Conservation (phyloP, 129 eudicot genomes). For the Pulicaria dysenterica region DNA sequence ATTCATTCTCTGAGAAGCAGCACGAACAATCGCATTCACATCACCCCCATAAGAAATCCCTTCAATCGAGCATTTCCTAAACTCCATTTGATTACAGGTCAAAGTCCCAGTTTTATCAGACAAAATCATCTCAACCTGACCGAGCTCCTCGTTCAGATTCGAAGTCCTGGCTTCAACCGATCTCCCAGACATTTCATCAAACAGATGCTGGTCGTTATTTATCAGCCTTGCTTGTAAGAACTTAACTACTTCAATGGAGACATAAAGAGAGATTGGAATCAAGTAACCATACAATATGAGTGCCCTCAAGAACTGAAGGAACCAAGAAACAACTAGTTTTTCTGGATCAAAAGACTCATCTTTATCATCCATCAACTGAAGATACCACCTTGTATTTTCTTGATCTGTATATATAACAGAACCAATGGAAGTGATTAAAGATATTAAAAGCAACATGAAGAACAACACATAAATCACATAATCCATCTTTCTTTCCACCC, state of each 20-base stretch:
- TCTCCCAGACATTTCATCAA: slow-evolving; percentile 46
- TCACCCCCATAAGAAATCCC: slow-evolving; percentile 59
- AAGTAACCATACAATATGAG: slow-evolving; percentile 56
- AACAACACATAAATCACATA: slow-evolving; percentile 49
- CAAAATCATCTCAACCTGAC: slow-evolving; percentile 58
- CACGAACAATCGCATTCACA: slow-evolving; percentile 48
- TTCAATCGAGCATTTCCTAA: slow-evolving; percentile 60
- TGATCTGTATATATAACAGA: slow-evolving; percentile 39
- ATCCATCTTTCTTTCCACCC: slow-evolving; percentile 54
- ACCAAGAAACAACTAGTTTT: slow-evolving; percentile 38
- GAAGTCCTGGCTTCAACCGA: slow-evolving; percentile 55
- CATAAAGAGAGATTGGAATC: slow-evolving; percentile 59
- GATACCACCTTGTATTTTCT: slow-evolving; percentile 52
- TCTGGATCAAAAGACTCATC: slow-evolving; percentile 46
- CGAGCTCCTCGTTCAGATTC: slow-evolving; percentile 59
- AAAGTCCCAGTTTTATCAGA: slow-evolving; percentile 61
- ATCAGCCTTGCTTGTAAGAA: slow-evolving; percentile 60
- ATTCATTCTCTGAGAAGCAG: slow-evolving; percentile 58
- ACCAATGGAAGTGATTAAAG: slow-evolving; percentile 47
- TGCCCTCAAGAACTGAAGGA: slow-evolving; percentile 54
- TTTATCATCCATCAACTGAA: slow-evolving; percentile 28
- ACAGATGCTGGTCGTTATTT: slow-evolving; percentile 48
- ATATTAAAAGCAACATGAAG: slow-evolving; percentile 48
- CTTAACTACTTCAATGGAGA: slow-evolving; percentile 59
- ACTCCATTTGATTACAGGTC: slow-evolving; percentile 64